Conservation (phyloP, 805 yeast genomes). For the Yamadazyma laniorum region DNA sequence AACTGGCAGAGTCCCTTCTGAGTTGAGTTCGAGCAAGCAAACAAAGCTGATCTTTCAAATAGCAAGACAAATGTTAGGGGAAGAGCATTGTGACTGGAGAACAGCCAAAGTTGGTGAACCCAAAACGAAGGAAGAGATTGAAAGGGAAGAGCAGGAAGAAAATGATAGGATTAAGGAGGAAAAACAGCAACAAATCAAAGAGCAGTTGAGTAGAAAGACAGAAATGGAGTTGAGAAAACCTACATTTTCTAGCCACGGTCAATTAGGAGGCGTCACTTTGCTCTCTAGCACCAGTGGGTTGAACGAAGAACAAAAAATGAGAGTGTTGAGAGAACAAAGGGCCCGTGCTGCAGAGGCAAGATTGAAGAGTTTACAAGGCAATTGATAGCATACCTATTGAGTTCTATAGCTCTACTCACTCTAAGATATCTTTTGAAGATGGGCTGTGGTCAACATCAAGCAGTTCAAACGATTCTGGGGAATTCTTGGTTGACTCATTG, state of each 20-base stretch:
- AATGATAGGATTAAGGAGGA: constrained; percentile 37
- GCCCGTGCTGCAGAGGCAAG: constrained; percentile 97
- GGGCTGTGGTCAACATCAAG: no score
- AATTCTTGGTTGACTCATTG: no score
- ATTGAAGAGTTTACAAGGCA: constrained; percentile 25
- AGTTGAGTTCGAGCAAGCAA: constrained; percentile 50
- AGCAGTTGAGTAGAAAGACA: constrained; percentile 43
- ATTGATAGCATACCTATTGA: no score
- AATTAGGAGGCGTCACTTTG: constrained; percentile 27
- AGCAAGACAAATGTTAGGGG: constrained; percentile 68
- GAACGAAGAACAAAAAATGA: constrained; percentile 68
- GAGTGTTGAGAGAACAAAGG: constrained; percentile 87
- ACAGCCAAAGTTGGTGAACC: constrained; percentile 60
- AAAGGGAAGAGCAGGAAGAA: constrained; percentile 35
- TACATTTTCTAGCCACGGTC: constrained; percentile 31
- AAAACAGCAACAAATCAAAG: constrained; percentile 41
- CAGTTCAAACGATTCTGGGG: no score
- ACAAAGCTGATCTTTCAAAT: constrained; percentile 61
- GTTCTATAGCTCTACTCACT: no score
- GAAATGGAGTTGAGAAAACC: constrained; percentile 40
- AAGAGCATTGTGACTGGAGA: constrained; percentile 66
- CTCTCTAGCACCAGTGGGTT: constrained; percentile 55
- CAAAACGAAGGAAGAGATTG: constrained; percentile 59
- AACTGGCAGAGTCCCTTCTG: constrained; percentile 65
- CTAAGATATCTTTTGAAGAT: no score